Percentiles rank a stretch among this genome's conserved stretches.
phyloP scores from a whole-genome alignment of 2,329 filamentous ascomycete species.

The Cercospora canescens region DNA sequence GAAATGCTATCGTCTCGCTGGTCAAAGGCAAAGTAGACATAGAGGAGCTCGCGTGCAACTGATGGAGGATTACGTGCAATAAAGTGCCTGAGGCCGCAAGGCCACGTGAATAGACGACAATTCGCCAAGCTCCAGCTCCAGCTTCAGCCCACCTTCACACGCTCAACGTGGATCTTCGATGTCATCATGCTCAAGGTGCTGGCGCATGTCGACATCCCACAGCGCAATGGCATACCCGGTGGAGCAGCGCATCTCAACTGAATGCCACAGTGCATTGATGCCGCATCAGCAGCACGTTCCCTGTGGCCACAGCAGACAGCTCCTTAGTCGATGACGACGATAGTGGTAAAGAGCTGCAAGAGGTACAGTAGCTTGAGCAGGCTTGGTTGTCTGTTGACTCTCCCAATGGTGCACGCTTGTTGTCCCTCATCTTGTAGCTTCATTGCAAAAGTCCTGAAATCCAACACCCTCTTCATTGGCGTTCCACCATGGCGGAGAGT shows the following conservation, averaged over 20 bases:
- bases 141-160: not conserved
- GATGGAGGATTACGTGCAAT: not conserved
- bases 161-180: not conserved
- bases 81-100: not conserved
- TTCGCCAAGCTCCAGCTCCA: not conserved
- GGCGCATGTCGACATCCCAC: not conserved
- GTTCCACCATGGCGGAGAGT: not conserved
- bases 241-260: not conserved
- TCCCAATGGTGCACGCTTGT: not conserved
- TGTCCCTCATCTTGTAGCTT: not conserved
- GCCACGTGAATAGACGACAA: too few species aligned
- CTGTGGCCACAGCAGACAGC: not conserved
- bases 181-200: not conserved
- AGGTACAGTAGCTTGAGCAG: not conserved
- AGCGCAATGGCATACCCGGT: not conserved
- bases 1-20: too few species aligned
- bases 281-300: not conserved
- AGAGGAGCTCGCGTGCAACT: not conserved
- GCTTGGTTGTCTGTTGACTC: not conserved
- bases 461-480: too few species aligned
- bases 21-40: too few species aligned
- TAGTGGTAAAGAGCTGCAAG: not conserved
- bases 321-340: slow-evolving; percentile 1
- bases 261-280: not conserved
- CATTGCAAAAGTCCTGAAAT: not conserved